phyloP scores from a whole-genome alignment of 1,284 basidiomycete genomes.

The Microbotryum silenes-acaulis region DNA sequence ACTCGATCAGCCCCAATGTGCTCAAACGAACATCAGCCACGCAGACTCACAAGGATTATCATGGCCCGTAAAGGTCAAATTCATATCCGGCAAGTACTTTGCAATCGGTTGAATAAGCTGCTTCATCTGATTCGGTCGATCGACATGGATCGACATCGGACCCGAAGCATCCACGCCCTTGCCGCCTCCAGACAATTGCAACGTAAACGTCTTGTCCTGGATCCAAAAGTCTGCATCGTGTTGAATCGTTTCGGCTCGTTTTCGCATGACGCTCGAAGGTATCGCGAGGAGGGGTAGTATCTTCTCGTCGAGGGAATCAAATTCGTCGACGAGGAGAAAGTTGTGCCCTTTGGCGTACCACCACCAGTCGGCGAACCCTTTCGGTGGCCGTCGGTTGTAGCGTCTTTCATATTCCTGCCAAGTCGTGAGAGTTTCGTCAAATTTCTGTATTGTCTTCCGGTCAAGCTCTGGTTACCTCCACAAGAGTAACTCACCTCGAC shows the following conservation, averaged over 20 bases:
- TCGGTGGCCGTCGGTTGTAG: conserved; percentile 24
- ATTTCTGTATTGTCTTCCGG: too few relatives aligned
- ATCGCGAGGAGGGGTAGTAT: conserved; percentile 31
- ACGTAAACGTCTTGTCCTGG: conserved; percentile 25
- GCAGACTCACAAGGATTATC: conserved; percentile 19
- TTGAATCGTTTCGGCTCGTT: conserved; percentile 19
- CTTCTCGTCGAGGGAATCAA: conserved; percentile 30
- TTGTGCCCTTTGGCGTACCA: conserved; percentile 26
- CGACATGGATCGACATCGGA: conserved; percentile 18
- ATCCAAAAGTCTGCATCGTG: conserved; percentile 24
- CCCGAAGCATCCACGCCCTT: conserved; percentile 2
- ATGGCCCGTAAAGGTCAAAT: conserved; percentile 26
- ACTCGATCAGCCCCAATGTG: not conserved
- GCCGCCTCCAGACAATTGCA: conserved; percentile 9
- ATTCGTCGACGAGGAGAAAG: conserved; percentile 35
- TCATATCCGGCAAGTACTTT: conserved; percentile 24
- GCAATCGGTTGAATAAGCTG: conserved; percentile 11
- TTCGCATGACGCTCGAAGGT: conserved; percentile 11
- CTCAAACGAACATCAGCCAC: not conserved
- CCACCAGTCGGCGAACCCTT: conserved; percentile 30
- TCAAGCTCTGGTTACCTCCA: too few relatives aligned
- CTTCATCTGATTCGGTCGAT: conserved; percentile 19
- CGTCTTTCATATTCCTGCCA: conserved; percentile 22
- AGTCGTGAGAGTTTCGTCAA: too few relatives aligned
- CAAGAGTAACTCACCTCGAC: not conserved